A percentile compares a stretch with the other conserved stretches of the same genome.
Evolutionary conservation across 2,329 filamentous ascomycete genomes (phyloP).

Genomic region (Tolypocladium tropicale): DNA sequence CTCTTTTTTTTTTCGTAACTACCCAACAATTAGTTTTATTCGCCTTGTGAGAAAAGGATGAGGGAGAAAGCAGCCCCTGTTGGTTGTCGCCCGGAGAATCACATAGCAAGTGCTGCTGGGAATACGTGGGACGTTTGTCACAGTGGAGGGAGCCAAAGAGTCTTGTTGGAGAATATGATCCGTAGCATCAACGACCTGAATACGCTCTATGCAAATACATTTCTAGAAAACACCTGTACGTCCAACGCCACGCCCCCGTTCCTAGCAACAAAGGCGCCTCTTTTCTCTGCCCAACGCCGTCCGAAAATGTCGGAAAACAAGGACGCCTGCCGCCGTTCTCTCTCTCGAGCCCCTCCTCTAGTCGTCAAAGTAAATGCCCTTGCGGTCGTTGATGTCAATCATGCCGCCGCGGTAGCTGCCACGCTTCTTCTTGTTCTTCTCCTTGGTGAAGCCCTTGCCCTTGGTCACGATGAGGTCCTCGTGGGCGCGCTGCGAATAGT

Average conservation of each 20-base stretch:
- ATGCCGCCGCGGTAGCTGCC: slow-evolving; percentile 82
- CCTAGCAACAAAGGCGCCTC: background rate
- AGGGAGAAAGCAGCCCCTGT: background rate
- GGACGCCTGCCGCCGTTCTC: background rate
- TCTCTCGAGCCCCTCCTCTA: slow-evolving; percentile 28
- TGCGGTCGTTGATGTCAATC: slow-evolving; percentile 74
- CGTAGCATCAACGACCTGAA: background rate
- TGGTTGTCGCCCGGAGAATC: too few relatives aligned
- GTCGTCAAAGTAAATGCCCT: slow-evolving; percentile 92
- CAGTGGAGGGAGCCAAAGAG: background rate
- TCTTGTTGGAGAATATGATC: background rate
- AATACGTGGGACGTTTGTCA: background rate
- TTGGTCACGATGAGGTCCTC: slow-evolving; percentile 82
- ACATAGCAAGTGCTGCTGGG: too few relatives aligned
- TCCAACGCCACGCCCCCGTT: background rate
- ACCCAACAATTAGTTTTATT: too few relatives aligned
- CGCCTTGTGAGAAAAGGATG: too few relatives aligned
- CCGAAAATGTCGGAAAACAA: background rate
- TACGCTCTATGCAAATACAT: background rate
- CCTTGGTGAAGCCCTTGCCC: slow-evolving; percentile 97
- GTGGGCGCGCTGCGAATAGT: slow-evolving; percentile 82
- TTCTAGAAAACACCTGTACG: background rate
- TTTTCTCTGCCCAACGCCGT: background rate
- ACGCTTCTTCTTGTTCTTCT: slow-evolving; percentile 98
- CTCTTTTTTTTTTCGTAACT: too few relatives aligned